Evolutionary conservation across 2,329 filamentous ascomycete genomes (phyloP), one percentile per base, ranked within the genome.

Genomic region (Colletotrichum sp.): DNA sequence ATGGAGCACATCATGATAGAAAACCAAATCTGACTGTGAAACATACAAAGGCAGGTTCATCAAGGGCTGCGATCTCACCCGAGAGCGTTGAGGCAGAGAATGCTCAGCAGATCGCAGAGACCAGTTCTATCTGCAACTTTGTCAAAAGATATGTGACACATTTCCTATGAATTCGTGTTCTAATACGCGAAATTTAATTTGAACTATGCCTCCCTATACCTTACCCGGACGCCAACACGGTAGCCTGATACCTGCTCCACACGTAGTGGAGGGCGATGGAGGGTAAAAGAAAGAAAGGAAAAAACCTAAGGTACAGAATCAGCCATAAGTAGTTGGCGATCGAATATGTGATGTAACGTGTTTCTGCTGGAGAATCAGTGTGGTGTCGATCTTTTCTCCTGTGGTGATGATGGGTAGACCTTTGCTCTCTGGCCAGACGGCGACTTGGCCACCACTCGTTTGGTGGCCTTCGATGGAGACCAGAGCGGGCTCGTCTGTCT

Each of bases 221-320:
- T 76, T 76, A 76, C 75, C 75, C 75, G 67, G 75, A 75, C 71
- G 63, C 71, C 75, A n/a, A 32, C 32, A 55, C 44, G 60, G 67
- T 72, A 71, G 59, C 70, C 55, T 72, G 57, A 44, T 44, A 75
- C 69, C 24, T 52, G 66, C 75, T 75, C 71, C 71, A 52, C 71
- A 32, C 64, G 60, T 76, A 62, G 30, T 70, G 65, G 71, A 70
- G 75, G 66, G 66, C 59, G 34, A 63, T 44, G 39, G 18, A 44
- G 39, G 39, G 39, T 44, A n/a, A 44, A 44, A n/a, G 39, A 44
- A 44, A 44, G 36, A 49, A 63, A 71, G 55, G 66, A 76, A 78
- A 78, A 32, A 57, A 73, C 77, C 76, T 78, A 78, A 78, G 77
- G 77, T 76, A 78, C 75, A 76, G 65, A 70, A 78, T 78, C 77